Evolutionary conservation across 257 asterid species (phyloP), one percentile per base, ranked within the genome.

Genomic region (Solanum bukasovii): DNA sequence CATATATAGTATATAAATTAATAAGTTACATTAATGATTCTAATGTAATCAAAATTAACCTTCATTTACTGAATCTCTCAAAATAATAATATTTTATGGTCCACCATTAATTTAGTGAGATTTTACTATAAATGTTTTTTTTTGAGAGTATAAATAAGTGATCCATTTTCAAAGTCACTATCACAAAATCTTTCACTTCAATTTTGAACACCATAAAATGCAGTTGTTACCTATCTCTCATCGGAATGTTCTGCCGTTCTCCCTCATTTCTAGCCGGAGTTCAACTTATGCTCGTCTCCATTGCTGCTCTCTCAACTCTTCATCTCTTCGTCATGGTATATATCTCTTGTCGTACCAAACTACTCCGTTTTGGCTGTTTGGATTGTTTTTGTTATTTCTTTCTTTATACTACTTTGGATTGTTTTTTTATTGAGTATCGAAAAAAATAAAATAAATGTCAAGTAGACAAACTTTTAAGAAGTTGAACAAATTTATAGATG

Each of bases 251-350:
- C n/a, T 87, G 78, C 74, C 91, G 18, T 1, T 63, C 85, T 25
- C 92, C 78, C 84, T 89, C 44, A 27, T 87, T 75, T 40, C 85
- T 46, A 38, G 90, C 74, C 87, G 90, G 56, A 27, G 88, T 59
- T 86, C 85, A 70, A 87, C 87, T n/a, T 87, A 85, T 7, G 84
- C 86, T 46, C 56, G 2, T 67, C 9, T 67, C 9, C 74, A 67
- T 25, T 29, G 89, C 82, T 91, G 93, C 77, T 78, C 65, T 52
- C 61, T 52, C 61, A 16, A 16, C 23, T 14, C 93, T 72, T 84
- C 87, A 16, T 85, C 93, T 87, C 87, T 88, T 88, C 95, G 10
- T 3, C 74, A 67, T 27, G 73, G 98, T 95, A 21, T 73, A 83
- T 83, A 83, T 83, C 25, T 16, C 49, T 89, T 67, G 16, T 6